Evolutionary conservation across 106 monocot genomes (phyloP), one percentile per base, ranked within the genome.

Genomic region (Acorus calamus): DNA sequence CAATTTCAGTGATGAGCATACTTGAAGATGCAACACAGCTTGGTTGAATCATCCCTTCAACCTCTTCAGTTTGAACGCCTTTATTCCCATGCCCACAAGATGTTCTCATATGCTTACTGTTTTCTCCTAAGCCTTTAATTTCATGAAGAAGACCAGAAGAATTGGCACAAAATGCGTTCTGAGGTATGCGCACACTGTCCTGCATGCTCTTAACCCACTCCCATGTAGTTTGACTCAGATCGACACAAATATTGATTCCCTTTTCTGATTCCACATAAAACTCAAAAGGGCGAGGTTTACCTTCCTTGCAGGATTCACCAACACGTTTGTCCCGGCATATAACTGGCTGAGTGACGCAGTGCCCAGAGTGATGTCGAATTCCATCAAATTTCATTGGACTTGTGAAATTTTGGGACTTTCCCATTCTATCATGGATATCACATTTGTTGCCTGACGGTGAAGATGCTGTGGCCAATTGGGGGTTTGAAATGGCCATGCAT

Each of bases 231-330:
- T 81, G 82, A 42, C 74, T 74, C 61, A 94, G 64, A 87, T 94
- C 87, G 50, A 94, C 78, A 84, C 53, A 77, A 60, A 94, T 69
- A 67, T 87, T 76, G 57, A 94, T 69, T 12, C 87, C 94, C 11
- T 78, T 87, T 7, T 94, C 87, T 56, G 90, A 86, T 55, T 54
- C 63, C 14, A 82, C 84, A 80, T 76, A 94, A 61, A 87, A 94
- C 45, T 90, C 65, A 53, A 94, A 79, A 7, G 94, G 78, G 58
- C 81, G 75, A 62, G 67, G 28, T 14, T 62, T 52, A 79, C 52
- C 72, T 57, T 67, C 61, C 60, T 7, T 77, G 55, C 62, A 71
- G 54, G 42, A 41, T 54, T 79, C 63, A 66, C 6, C n/a, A 66
- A 13, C 14, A 12, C 42, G 62, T 56, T 71, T 56, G 41, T 56